phyloP scores from a whole-genome alignment of 148 eudicot genomes.

The Rhododendron henanense region DNA sequence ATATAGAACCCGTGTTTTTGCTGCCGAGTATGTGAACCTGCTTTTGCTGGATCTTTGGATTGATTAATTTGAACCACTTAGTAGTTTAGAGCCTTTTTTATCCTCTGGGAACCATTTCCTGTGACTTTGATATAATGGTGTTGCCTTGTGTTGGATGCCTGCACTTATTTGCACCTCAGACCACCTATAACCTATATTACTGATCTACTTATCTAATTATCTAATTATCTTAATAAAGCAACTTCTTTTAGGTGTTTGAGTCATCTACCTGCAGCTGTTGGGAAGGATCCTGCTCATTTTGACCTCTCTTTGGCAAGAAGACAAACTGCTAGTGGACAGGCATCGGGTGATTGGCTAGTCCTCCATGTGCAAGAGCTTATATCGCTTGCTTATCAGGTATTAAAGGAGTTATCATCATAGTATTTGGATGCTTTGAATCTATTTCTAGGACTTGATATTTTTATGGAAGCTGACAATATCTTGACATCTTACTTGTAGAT shows the following conservation, averaged over 20 bases:
- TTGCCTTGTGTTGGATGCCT: not conserved
- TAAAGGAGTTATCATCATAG: slow-evolving; percentile 5
- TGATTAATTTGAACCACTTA: not conserved
- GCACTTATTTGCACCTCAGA: not conserved
- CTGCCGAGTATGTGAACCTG: slow-evolving; percentile 78
- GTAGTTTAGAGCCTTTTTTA: not conserved
- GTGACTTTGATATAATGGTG: not conserved
- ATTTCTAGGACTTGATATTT: slow-evolving; percentile 9
- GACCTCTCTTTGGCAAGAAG: slow-evolving; percentile 76
- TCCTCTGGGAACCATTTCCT: not conserved
- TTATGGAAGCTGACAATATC: slow-evolving; percentile 15
- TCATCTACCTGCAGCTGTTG: slow-evolving; percentile 88
- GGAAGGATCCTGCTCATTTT: slow-evolving; percentile 78
- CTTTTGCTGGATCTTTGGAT: slow-evolving; percentile 13
- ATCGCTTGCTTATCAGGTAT: slow-evolving; percentile 97
- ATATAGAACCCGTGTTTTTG: slow-evolving; percentile 90
- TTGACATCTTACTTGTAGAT: slow-evolving; percentile 41
- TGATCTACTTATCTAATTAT: no score
- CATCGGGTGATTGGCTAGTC: slow-evolving; percentile 78
- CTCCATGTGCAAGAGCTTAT: slow-evolving; percentile 86
- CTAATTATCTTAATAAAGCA: slow-evolving; percentile 12
- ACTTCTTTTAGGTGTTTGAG: slow-evolving; percentile 70
- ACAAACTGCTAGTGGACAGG: slow-evolving; percentile 37
- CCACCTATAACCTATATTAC: not conserved
- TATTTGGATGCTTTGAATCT: slow-evolving; percentile 9